Evolutionary conservation across 2,329 filamentous ascomycete species (phyloP), one percentile per base, ranked within the genome.

Genomic region (Curvularia sp.): DNA sequence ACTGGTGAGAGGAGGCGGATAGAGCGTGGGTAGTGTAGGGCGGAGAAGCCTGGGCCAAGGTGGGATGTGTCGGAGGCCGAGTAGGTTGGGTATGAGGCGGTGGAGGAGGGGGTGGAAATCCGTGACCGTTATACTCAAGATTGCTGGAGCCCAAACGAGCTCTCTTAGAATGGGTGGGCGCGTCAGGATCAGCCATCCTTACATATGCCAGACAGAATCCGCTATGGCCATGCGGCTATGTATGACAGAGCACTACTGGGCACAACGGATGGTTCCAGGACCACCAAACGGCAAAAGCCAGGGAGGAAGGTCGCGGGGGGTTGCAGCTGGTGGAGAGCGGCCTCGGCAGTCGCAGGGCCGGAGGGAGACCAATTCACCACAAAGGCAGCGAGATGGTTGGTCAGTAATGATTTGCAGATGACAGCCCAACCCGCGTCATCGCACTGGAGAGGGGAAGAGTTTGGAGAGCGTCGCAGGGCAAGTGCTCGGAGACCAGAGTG

Each of bases 201-300:
- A 75, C 66, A 73, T 72, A 72, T 72, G 67, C 64, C 63, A 71
- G 61, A 65, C 59, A 55, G 59, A 61, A 66, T 68, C 69, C 70
- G 75, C 75, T 76, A 69, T 76, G 74, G 74, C 75, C 75, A 77
- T 77, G 74, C 74, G 74, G 69, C 68, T 72, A 67, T 70, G 67
- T 68, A 64, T 66, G 63, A 64, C 66, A 62, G 60, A 59, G 48
- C 49, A 64, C 54, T 64, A 54, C 51, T 59, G 60, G 60, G 60
- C 64, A 64, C 52, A 41, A 60, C 57, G 59, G 59, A 55, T 49
- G 63, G 49, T 62, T 49, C 59, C 64, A 63, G 65, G 48, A 63
- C 64, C 66, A 67, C 64, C 66, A 67, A 69, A 69, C 67, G 65
- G 69, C 65, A 63, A 57, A 61, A 65, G 65, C 66, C 68, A 68